phyloP scores from a whole-genome alignment of 2,329 filamentous ascomycete species.

The Gaeumannomyces sp. region DNA sequence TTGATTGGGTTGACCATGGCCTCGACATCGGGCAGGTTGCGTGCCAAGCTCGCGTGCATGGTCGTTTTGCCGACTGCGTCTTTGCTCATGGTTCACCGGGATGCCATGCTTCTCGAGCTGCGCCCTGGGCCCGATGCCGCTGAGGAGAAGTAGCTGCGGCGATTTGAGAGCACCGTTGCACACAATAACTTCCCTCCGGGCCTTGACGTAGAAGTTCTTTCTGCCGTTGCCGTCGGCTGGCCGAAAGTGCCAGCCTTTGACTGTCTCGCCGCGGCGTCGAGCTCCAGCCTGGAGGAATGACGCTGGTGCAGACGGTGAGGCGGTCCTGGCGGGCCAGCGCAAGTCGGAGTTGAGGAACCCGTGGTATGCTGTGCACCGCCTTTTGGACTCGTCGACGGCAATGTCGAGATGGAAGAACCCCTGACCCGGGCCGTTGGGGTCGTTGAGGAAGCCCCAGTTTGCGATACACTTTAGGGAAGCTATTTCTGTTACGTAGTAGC shows the following conservation, averaged over 20 bases:
- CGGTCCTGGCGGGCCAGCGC: slow-evolving; percentile 16
- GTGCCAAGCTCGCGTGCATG: slow-evolving; percentile 15
- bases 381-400: slow-evolving; percentile 15
- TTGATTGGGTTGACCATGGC: slow-evolving; percentile 32
- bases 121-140: slow-evolving; percentile 24
- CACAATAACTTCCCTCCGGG: slow-evolving; percentile 25
- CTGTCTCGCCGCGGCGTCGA: slow-evolving; percentile 17
- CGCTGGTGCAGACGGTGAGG: slow-evolving; percentile 26
- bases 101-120: slow-evolving; percentile 19
- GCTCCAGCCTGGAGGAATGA: slow-evolving; percentile 23
- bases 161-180: slow-evolving; percentile 23
- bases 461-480: slow-evolving; percentile 19
- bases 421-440: slow-evolving; percentile 21
- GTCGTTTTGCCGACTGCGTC: slow-evolving; percentile 21
- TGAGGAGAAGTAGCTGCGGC: slow-evolving; percentile 26
- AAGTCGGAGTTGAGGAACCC: slow-evolving; percentile 22
- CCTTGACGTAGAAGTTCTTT: slow-evolving; percentile 18
- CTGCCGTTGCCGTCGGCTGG: slow-evolving; percentile 10
- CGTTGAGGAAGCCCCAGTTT: slow-evolving; percentile 25
- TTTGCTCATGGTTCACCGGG: slow-evolving; percentile 18
- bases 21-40: slow-evolving; percentile 26
- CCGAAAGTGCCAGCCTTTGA: slow-evolving; percentile 21
- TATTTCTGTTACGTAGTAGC: too few species aligned
- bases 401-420: slow-evolving; percentile 20
- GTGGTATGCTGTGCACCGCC: slow-evolving; percentile 18